These are phyloP conservation scores for Clavispora carvajalis DNA, from an alignment of 805 yeast species.

Conservation along the genomic window DNA sequence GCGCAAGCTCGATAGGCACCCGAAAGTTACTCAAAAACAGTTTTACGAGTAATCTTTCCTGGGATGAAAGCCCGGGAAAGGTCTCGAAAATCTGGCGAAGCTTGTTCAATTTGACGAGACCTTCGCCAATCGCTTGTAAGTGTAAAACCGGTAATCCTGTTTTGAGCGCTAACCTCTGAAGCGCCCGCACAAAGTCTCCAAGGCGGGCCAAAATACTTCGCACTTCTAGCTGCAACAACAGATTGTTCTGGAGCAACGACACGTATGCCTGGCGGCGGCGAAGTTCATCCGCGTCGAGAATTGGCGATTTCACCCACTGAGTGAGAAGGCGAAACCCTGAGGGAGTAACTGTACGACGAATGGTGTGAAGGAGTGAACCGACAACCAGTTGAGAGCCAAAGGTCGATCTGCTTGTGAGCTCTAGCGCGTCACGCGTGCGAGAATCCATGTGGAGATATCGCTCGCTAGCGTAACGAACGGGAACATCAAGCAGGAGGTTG, in stretches of 20 bases:
- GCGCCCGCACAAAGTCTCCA: constrained; percentile 53
- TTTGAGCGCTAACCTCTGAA: constrained; percentile 45
- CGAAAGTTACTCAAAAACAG: constrained; percentile 22
- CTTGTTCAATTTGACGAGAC: constrained; percentile 19
- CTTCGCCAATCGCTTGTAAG: constrained; percentile 28
- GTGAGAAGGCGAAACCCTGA: constrained; percentile 78
- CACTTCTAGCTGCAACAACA: constrained; percentile 18
- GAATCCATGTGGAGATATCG: constrained; percentile 73
- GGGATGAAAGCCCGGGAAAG: constrained; percentile 18
- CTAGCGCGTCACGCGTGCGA: constrained; percentile 71
- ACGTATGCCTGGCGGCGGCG: constrained; percentile 42
- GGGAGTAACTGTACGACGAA: constrained; percentile 70
- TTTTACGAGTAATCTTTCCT: constrained; percentile 14
- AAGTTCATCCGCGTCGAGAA: constrained; percentile 54
- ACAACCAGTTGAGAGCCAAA: constrained; percentile 45
- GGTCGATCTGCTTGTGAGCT: constrained; percentile 51
- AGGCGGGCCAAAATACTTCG: constrained; percentile 37
- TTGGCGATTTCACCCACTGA: constrained; percentile 80
- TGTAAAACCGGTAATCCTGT: constrained; percentile 30
- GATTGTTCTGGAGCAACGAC: constrained; percentile 22
- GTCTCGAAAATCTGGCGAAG: constrained; percentile 11
- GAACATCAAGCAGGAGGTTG: constrained; percentile 58
- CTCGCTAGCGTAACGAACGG: constrained; percentile 49
- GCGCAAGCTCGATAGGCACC: constrained; percentile 38
- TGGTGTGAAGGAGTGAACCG: constrained; percentile 68